phyloP scores from a whole-genome alignment of 345 rosid genomes.

The Syzygium aqueum region DNA sequence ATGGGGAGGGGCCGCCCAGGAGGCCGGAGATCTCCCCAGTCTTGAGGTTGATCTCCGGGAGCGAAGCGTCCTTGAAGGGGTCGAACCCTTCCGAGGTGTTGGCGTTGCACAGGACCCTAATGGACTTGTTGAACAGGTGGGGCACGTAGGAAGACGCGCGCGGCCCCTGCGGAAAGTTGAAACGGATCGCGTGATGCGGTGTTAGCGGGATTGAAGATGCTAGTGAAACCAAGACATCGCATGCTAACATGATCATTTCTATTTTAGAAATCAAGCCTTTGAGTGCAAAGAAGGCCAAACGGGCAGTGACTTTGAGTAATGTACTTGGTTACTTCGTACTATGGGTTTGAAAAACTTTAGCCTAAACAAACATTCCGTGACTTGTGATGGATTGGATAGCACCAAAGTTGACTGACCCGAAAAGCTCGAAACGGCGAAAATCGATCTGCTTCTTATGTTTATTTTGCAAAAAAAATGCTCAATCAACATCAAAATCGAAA shows the following conservation, averaged over 20 bases:
- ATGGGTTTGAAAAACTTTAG: not conserved
- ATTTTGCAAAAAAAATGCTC: too few species aligned
- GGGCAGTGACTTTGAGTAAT: not conserved
- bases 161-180: conserved; percentile 39
- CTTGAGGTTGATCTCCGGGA: conserved; percentile 61
- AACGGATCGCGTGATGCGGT: not conserved
- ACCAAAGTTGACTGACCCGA: not conserved
- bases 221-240: not conserved
- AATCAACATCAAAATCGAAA: too few species aligned
- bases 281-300: not conserved
- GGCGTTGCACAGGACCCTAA: conserved; percentile 76
- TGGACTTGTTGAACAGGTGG: conserved; percentile 50
- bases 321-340: not conserved
- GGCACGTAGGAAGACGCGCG: conserved; percentile 46
- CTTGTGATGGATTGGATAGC: not conserved
- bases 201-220: not conserved
- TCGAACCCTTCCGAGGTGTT: conserved; percentile 71
- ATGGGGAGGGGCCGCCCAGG: conserved; percentile 34
- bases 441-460: not conserved
- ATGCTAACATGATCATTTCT: not conserved
- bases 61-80: conserved; percentile 57
- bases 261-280: not conserved
- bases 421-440: not conserved
- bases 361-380: not conserved
- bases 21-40: conserved; percentile 47